phyloP scores from a whole-genome alignment of 495 filamentous ascomycete genomes.

The Trichoderma orchidacearum region DNA sequence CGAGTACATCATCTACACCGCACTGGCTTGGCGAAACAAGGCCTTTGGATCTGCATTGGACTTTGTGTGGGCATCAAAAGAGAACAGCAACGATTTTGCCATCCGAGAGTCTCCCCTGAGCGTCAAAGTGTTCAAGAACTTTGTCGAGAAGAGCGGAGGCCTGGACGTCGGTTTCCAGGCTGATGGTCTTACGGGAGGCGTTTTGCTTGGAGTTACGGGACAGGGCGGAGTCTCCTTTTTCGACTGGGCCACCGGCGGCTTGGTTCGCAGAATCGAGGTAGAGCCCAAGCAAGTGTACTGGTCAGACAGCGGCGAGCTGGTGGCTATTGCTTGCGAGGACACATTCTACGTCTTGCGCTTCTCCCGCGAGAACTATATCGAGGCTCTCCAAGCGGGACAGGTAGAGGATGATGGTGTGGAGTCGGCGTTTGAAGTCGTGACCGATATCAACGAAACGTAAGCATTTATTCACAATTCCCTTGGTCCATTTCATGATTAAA shows the following conservation, averaged over 20 bases:
- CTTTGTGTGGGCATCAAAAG: constrained; percentile 95
- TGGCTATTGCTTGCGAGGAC: constrained; percentile 87
- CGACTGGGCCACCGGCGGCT: constrained; percentile 81
- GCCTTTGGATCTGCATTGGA: constrained; percentile 90
- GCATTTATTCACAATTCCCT: constrained; percentile 3
- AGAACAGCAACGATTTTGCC: constrained; percentile 96
- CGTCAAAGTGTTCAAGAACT: constrained; percentile 95
- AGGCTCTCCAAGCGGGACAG: constrained; percentile 64
- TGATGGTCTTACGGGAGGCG: constrained; percentile 79
- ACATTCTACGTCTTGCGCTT: constrained; percentile 90
- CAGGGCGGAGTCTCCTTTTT: constrained; percentile 91
- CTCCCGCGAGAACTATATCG: constrained; percentile 72
- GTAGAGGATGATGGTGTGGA: constrained; percentile 95
- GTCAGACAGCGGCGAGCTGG: constrained; percentile 91
- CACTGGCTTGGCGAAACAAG: constrained; percentile 94
- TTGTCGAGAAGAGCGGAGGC: constrained; percentile 80
- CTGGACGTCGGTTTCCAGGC: constrained; percentile 94
- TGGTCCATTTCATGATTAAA: neutral
- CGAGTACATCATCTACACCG: constrained; percentile 97
- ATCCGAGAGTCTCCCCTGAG: constrained; percentile 87
- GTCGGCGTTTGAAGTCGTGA: constrained; percentile 89
- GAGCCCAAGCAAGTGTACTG: constrained; percentile 84
- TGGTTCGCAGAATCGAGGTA: constrained; percentile 91
- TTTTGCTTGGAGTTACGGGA: constrained; percentile 89
- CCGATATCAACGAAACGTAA: constrained; percentile 82